Evolutionary conservation across 495 filamentous ascomycete genomes (phyloP).

Genomic region (Aspergillus avenaceus): DNA sequence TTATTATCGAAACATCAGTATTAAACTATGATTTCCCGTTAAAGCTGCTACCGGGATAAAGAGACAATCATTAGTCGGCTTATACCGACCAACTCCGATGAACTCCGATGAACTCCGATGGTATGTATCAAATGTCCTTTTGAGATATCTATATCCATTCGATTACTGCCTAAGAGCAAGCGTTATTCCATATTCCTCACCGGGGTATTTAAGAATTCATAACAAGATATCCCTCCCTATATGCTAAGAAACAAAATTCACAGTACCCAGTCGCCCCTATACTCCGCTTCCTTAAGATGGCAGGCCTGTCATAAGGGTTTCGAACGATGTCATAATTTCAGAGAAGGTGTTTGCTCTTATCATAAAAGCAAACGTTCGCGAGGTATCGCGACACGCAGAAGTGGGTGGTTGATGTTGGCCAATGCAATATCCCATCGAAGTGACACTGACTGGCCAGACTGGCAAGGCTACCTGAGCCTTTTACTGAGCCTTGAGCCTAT

Average conservation of each 20-base stretch:
- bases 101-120: not conserved
- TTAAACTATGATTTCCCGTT: no score
- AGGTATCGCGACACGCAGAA: no score
- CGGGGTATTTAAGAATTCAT: not conserved
- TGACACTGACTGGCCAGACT: no score
- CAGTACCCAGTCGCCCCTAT: not conserved
- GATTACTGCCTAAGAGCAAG: not conserved
- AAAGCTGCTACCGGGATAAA: no score
- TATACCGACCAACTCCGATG: not conserved
- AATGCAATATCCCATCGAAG: no score
- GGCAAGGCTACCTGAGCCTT: no score
- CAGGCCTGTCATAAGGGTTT: not conserved
- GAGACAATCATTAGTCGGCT: no score
- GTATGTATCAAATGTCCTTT: not conserved
- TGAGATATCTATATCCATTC: not conserved
- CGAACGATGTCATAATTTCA: not conserved
- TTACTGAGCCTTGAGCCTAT: no score
- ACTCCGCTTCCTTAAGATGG: not conserved
- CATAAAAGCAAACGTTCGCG: not conserved
- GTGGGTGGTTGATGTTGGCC: no score
- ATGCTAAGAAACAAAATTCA: not conserved
- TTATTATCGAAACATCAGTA: not conserved
- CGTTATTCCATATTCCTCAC: not conserved
- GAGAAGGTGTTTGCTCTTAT: not conserved
- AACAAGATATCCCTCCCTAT: not conserved